These are phyloP conservation scores for Russula olivacea DNA, from an alignment of 768 basidiomycete genomes.

Conservation along the genomic window DNA sequence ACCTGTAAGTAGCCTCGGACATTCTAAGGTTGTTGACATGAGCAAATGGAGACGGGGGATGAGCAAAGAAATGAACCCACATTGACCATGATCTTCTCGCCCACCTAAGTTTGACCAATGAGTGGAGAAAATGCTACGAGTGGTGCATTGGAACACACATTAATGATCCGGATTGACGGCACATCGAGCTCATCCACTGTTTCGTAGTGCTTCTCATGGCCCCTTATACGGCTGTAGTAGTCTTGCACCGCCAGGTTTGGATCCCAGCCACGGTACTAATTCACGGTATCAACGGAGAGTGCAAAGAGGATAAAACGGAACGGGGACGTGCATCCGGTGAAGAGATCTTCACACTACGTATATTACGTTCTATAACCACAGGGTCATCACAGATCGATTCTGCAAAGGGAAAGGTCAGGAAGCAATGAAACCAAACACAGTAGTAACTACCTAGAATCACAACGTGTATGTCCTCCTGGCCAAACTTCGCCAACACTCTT, in stretches of 20 bases:
- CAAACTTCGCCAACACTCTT: conserved; percentile 76
- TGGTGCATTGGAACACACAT: background rate
- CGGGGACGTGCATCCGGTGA: conserved; percentile 79
- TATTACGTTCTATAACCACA: conserved; percentile 91
- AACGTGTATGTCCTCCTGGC: conserved; percentile 83
- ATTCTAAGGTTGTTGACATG: conserved; percentile 40
- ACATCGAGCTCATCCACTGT: conserved; percentile 77
- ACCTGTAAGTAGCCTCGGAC: conserved; percentile 88
- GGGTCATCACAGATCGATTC: conserved; percentile 89
- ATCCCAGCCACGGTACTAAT: conserved; percentile 87
- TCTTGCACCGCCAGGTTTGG: conserved; percentile 88
- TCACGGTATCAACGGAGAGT: conserved; percentile 2
- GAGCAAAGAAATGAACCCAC: conserved; percentile 38
- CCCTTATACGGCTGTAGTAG: conserved; percentile 82
- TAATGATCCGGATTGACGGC: conserved; percentile 18
- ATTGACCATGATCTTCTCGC: conserved; percentile 94
- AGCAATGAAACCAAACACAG: background rate
- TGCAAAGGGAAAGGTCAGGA: conserved; percentile 32
- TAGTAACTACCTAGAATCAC: conserved; percentile 72
- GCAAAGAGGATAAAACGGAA: background rate
- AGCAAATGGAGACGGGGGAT: background rate
- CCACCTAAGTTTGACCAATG: conserved; percentile 48
- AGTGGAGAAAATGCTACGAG: background rate
- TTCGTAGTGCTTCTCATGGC: conserved; percentile 85
- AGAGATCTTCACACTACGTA: conserved; percentile 94